Percentiles rank a stretch among this genome's conserved stretches.
Conservation (phyloP, 495 filamentous ascomycete genomes). For the Neurospora sp. region DNA sequence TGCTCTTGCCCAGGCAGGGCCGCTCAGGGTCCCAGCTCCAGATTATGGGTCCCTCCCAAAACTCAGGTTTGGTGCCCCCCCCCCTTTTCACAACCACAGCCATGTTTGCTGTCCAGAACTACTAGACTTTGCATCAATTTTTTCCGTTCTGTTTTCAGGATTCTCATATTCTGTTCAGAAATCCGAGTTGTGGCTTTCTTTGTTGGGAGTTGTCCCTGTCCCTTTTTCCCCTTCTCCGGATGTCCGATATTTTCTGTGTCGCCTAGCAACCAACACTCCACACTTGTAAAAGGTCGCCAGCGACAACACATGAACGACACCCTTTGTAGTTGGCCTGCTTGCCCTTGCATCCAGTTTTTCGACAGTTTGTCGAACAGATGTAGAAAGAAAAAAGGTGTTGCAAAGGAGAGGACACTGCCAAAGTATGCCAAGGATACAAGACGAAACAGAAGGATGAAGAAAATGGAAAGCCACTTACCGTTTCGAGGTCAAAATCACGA, state of each 20-base stretch:
- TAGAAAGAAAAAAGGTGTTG: neutral
- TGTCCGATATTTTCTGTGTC: neutral
- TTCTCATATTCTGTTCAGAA: neutral
- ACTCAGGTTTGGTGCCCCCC: neutral
- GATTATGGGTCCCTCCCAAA: neutral
- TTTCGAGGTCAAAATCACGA: constrained; percentile 74
- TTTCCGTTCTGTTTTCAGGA: neutral
- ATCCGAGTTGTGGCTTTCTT: neutral
- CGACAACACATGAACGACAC: neutral
- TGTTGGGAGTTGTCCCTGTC: neutral
- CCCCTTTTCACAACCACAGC: neutral
- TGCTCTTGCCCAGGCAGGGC: neutral
- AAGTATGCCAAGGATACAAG: neutral
- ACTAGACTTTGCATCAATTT: neutral
- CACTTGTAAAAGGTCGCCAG: neutral
- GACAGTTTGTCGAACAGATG: neutral
- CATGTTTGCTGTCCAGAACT: neutral
- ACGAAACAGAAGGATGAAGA: constrained; percentile 6
- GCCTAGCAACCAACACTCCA: neutral
- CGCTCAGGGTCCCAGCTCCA: neutral
- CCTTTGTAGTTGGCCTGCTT: neutral
- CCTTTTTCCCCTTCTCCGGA: neutral
- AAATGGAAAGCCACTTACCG: constrained; percentile 46
- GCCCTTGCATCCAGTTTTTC: neutral
- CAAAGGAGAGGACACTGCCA: neutral